These are phyloP conservation scores for Clarireedia sp. DNA, from an alignment of 2,329 filamentous ascomycete genomes.

Conservation along the genomic window DNA sequence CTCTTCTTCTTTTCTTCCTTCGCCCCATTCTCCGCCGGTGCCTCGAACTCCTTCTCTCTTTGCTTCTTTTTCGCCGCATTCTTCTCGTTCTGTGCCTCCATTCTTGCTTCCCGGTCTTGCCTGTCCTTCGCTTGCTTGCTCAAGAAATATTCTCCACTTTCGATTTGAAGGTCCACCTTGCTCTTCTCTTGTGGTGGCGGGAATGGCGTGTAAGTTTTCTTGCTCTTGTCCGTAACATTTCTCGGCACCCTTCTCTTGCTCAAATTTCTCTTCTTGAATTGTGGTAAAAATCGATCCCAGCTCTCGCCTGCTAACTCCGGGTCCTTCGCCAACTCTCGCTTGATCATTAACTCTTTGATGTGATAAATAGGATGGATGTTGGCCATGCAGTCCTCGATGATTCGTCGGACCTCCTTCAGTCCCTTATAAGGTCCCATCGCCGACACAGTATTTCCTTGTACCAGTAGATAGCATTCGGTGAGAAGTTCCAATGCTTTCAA, in stretches of 20 bases:
- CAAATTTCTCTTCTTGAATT: slow-evolving; percentile 91
- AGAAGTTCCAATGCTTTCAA: slow-evolving; percentile 90
- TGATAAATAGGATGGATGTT: slow-evolving; percentile 88
- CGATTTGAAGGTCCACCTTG: slow-evolving; percentile 97
- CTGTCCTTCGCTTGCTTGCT: slow-evolving; percentile 88
- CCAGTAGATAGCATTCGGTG: slow-evolving; percentile 85
- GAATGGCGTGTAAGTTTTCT: slow-evolving; percentile 96
- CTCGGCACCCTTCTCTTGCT: slow-evolving; percentile 74
- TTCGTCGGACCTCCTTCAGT: slow-evolving; percentile 80
- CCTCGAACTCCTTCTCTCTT: slow-evolving; percentile 76
- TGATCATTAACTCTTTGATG: slow-evolving; percentile 94
- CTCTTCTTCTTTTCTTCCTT: slow-evolving; percentile 47
- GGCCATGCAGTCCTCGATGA: slow-evolving; percentile 92
- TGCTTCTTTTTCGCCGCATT: slow-evolving; percentile 83
- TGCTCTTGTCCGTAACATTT: slow-evolving; percentile 85
- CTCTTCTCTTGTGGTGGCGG: slow-evolving; percentile 95
- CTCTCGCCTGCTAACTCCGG: slow-evolving; percentile 78
- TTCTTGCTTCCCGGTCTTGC: slow-evolving; percentile 66
- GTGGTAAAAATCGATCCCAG: slow-evolving; percentile 93
- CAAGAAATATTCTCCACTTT: slow-evolving; percentile 94
- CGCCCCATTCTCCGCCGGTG: slow-evolving; percentile 66
- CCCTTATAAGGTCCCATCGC: slow-evolving; percentile 91
- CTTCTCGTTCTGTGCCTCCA: slow-evolving; percentile 79
- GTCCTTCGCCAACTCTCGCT: slow-evolving; percentile 83
- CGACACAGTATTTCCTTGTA: slow-evolving; percentile 92